Base-by-base conservation (phyloP, 2,329 filamentous ascomycete species). In the Cyphellophora europaea region DNA sequence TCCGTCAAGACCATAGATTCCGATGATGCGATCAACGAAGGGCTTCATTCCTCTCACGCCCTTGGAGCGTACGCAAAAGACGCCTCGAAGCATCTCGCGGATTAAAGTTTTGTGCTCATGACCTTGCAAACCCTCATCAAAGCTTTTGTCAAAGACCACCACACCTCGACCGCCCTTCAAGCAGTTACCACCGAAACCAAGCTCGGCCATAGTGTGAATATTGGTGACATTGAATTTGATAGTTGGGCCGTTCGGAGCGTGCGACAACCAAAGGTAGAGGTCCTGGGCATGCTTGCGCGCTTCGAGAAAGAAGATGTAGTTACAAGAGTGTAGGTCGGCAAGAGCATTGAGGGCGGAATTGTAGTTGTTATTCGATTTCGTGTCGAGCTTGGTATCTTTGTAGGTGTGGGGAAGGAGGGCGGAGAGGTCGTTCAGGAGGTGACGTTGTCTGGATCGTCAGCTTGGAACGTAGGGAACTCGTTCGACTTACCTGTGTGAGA, bases 141-240 rank as follows among this genome's bases (percentile, higher is more conserved):
- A 98, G 12, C 77, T 75, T 35, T 76, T 74, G 57, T 96, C 91
- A 58, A 98, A 98, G 21, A 85, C 91, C 37, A 98, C 77, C 25
- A 98, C 69, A 1, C 91, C 89, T 21, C 91, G 72, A 17, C 85
- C 91, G 40, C 91, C 91, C 63, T 94, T 95, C 42, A 96, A 67
- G 57, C 88, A 95, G 67, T 98, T 98, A 35, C 91, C 91, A 11
- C 87, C 88, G 59, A 98, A 96, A 54, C 94, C 85, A 21, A 98
- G 70, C 60, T 98, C 91, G 54, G 89, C 86, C 85, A 93, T 94
- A 6, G 89, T 95, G 64, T 95, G 88, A 54, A 95, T 72, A 56
- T 62, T 83, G 48, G 54, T 56, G 19, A 57, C 53, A 33, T 56
- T 57, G 44, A 64, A 61, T 36, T 81, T 81, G 43, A 80, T 65